Evolutionary conservation across 2,329 filamentous ascomycete species (phyloP).

Genomic region (Neodidymelliopsis sp.): DNA sequence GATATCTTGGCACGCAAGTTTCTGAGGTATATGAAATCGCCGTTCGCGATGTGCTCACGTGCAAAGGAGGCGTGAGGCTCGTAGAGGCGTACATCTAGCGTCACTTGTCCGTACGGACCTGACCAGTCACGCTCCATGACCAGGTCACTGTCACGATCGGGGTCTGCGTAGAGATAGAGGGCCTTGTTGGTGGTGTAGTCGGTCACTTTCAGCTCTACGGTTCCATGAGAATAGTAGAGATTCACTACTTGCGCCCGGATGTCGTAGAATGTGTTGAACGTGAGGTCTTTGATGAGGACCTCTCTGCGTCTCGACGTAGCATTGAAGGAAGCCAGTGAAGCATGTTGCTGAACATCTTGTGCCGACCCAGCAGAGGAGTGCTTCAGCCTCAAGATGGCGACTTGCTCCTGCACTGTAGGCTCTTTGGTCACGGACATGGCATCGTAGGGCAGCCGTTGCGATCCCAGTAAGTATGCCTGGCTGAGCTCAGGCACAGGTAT

Average conservation of each 20-base stretch:
- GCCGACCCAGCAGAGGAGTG: constrained; percentile 25
- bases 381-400: constrained; percentile 35
- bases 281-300: constrained; percentile 69
- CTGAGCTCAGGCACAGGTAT: constrained; percentile 31
- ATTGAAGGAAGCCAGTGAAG: constrained; percentile 12
- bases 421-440: constrained; percentile 9
- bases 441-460: constrained; percentile 19
- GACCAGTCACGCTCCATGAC: constrained; percentile 63
- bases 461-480: constrained; percentile 28
- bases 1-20: constrained; percentile 75
- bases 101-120: constrained; percentile 76
- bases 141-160: constrained; percentile 33
- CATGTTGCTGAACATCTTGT: constrained; percentile 26
- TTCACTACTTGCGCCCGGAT: constrained; percentile 76
- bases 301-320: constrained; percentile 39
- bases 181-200: constrained; percentile 58
- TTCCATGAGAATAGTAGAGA: constrained; percentile 52
- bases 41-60: constrained; percentile 62
- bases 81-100: constrained; percentile 75
- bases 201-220: constrained; percentile 39
- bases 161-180: constrained; percentile 65
- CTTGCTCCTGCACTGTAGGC: constrained; percentile 30
- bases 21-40: constrained; percentile 69
- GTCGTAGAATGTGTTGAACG: constrained; percentile 67
- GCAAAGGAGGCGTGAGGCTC: constrained; percentile 70